Evolutionary conservation across 2,329 filamentous ascomycete genomes (phyloP), one percentile per base, ranked within the genome.

Genomic region (Huntiella omanensis): DNA sequence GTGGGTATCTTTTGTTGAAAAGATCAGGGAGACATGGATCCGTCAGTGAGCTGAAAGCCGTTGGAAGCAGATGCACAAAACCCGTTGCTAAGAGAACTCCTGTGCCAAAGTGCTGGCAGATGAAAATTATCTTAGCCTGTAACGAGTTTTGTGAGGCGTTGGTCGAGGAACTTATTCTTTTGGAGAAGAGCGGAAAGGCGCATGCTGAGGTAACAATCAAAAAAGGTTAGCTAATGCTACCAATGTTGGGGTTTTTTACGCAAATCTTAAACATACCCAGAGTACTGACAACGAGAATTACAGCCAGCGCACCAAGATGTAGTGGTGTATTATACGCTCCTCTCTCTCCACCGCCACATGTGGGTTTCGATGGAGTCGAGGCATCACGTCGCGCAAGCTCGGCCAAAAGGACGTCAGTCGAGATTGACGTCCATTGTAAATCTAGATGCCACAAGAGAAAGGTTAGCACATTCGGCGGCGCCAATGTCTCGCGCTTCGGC

Each of bases 31-130:
- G 73, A 55, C 79, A 83, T 38, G 77, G 77, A 51, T 81, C 73
- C 52, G 71, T 79, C 15, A 81, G 64, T 36, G 75, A 78, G 49
- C 68, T 60, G 54, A 83, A 83, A 1, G 79, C 77, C 19, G 73
- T 82, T 46, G 75, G 77, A 3, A 80, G 69, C 10, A 81, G 67
- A 62, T 88, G 83, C 19, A 88, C 82, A 56, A 91, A 91, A 47
- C 83, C 83, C 1, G 83, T 91, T 8, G 84, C 83, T 51, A 91
- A 79, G n/a, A 91, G 66, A 15, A 91, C 84, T 49, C 83, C 83
- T 1, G 83, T 91, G 56, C 83, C 81, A 53, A 84, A 81, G 62
- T 85, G 80, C 52, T 80, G 75, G 55, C 75, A 77, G 52, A 77
- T 64, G 58, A 81, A 80, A 52, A 80, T 68, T 54, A 80, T 68